Evolutionary conservation across 2,329 filamentous ascomycete species (phyloP).

Genomic region (Aquanectria penicillioides): DNA sequence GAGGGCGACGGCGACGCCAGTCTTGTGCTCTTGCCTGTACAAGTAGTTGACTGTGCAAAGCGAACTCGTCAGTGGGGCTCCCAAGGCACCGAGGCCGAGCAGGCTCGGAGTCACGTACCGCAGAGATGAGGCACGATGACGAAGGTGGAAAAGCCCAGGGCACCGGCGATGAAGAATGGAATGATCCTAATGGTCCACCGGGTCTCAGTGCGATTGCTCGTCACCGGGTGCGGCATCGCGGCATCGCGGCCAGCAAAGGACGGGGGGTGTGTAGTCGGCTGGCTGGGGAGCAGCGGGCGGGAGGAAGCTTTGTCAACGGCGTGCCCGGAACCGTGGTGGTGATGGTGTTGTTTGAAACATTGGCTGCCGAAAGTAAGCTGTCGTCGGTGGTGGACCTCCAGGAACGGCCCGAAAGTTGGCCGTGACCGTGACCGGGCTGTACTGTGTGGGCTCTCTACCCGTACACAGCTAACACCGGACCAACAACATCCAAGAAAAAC

Average conservation of each 20-base stretch:
- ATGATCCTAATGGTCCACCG: slow-evolving; percentile 65
- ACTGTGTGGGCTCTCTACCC: no score
- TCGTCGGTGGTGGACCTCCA: no score
- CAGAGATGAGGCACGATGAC: slow-evolving; percentile 74
- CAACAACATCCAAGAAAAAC: no score
- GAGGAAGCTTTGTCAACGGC: not conserved
- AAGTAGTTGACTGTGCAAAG: slow-evolving; percentile 71
- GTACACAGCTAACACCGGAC: no score
- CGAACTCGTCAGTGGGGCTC: slow-evolving; percentile 12
- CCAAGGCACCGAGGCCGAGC: not conserved
- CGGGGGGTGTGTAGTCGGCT: not conserved
- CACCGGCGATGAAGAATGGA: slow-evolving; percentile 73
- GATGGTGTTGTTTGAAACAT: not conserved
- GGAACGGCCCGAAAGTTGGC: no score
- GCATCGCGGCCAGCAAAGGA: slow-evolving; percentile 38
- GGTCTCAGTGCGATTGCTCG: slow-evolving; percentile 42
- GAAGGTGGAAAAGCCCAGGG: slow-evolving; percentile 77
- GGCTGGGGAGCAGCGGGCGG: not conserved
- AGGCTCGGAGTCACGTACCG: slow-evolving; percentile 59
- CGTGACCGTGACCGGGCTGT: no score
- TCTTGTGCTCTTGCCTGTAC: slow-evolving; percentile 58
- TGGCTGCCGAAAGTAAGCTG: not conserved
- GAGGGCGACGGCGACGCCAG: slow-evolving; percentile 72
- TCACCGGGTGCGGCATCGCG: slow-evolving; percentile 44
- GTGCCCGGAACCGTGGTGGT: no score